These are phyloP conservation scores for Boletus pseudo-olivaceus DNA, from an alignment of 768 basidiomycete genomes.

Conservation along the genomic window DNA sequence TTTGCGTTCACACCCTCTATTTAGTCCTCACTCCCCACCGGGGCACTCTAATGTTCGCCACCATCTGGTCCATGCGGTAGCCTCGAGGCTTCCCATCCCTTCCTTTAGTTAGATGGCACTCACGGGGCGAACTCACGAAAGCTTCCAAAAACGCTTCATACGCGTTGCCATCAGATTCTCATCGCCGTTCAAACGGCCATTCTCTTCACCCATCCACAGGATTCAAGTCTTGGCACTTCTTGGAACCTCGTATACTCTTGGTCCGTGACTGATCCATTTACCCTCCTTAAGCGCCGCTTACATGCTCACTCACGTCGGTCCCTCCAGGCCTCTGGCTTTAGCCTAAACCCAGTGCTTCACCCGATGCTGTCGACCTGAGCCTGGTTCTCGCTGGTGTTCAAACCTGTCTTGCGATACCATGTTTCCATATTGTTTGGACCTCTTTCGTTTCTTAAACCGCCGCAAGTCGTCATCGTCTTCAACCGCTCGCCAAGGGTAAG, in stretches of 20 bases:
- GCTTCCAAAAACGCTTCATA: neutral
- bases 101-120: conserved; percentile 2
- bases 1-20: neutral
- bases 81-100: conserved; percentile 15
- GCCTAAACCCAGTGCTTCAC: neutral
- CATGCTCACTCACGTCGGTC: neutral
- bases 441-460: neutral
- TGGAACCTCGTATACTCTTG: neutral
- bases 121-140: neutral
- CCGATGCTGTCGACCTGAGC: neutral
- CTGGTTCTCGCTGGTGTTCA: neutral
- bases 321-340: neutral
- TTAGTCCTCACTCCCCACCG: too few species aligned
- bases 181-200: neutral
- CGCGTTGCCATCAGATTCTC: conserved; percentile 9
- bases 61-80: neutral
- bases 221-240: neutral
- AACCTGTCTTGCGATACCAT: neutral
- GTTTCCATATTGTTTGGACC: neutral
- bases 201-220: neutral
- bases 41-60: too few species aligned
- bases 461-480: neutral
- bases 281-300: neutral
- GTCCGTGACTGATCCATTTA: neutral
- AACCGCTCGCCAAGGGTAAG: conserved; percentile 6